These are phyloP conservation scores for Chloranthus sessilifolius DNA, from an alignment of 164 flowering plant species.

Conservation along the genomic window DNA sequence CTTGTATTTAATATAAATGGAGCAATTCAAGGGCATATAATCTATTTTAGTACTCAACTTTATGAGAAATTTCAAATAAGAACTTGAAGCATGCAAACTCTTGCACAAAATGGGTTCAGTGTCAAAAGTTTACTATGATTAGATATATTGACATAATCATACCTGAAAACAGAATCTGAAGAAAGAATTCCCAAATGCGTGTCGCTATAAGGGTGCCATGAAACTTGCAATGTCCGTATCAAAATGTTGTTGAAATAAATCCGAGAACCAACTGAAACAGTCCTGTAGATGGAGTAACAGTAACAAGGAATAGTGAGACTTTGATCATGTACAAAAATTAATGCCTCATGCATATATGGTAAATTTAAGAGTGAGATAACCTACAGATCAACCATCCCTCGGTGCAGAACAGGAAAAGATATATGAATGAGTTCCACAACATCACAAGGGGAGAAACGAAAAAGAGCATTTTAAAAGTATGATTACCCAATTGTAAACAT, in stretches of 20 bases:
- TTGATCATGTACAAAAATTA: not conserved
- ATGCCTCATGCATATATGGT: too few species aligned
- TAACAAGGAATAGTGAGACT: conserved; percentile 5
- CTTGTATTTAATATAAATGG: too few species aligned
- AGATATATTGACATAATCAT: too few species aligned
- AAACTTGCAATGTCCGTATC: conserved; percentile 44
- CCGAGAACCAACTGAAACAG: conserved; percentile 54
- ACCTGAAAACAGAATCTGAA: conserved; percentile 97
- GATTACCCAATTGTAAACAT: too few species aligned
- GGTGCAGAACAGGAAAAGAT: not conserved
- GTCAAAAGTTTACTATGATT: too few species aligned
- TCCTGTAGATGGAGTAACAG: conserved; percentile 40
- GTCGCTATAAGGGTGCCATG: conserved; percentile 84
- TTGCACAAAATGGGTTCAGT: too few species aligned
- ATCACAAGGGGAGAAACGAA: not conserved
- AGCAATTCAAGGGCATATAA: too few species aligned
- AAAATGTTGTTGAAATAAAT: conserved; percentile 38
- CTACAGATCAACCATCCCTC: not conserved
- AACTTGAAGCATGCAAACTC: too few species aligned
- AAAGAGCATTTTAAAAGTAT: not conserved
- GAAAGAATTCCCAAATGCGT: conserved; percentile 84
- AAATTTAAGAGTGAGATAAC: not conserved
- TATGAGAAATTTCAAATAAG: too few species aligned
- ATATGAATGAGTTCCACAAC: not conserved
- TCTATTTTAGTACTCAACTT: too few species aligned